Base-by-base conservation (phyloP, 192 early-diverging fungal genomes). In the Entomortierella beljakovae region DNA sequence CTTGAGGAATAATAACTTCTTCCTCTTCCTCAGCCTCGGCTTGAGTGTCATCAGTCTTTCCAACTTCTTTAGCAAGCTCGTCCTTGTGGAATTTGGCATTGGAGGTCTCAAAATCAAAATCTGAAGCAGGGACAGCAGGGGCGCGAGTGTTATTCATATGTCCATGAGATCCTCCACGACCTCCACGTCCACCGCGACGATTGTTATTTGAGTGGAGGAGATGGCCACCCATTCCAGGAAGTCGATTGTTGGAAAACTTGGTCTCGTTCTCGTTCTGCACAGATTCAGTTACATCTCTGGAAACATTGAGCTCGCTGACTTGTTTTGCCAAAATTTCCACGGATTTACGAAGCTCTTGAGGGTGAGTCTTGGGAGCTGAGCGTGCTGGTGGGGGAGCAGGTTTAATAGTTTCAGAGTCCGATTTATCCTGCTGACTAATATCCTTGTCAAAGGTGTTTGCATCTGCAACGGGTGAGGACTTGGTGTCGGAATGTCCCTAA, bases 101-200 rank as follows among this genome's bases (percentile, higher is more conserved):
- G n/a, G 95, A 87, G 6, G 91, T 86, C 77, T 98, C 95, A 85
- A 99, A 99, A 80, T 99, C 96, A 85, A 96, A 99, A 64, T 98
- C 97, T 1, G 89, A 91, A 63, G 60, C 90, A 83, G 79, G 86
- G 57, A 67, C 91, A 79, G 62, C 84, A 51, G 75, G 69, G 33
- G 80, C 69, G 29, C 82, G 81, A 52, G 68, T 74, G 31, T 82
- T 80, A 67, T 71, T 71, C 51, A 68, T 70, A 48, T 57, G 62
- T 52, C 73, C 87, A 57, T 71, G 70, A 48, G 84, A 61, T 18
- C 73, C 69, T 32, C 82, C 56, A 51, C 83, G 80, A 50, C 69
- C 77, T 20, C 85, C 81, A 62, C 72, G 71, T 16, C 84, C 70
- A 33, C 86, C 71, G 60, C 86, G 73, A 56, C 80, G 57, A 57